Base-by-base conservation (phyloP, 768 basidiomycete genomes). In the Serpula lacrymans region DNA sequence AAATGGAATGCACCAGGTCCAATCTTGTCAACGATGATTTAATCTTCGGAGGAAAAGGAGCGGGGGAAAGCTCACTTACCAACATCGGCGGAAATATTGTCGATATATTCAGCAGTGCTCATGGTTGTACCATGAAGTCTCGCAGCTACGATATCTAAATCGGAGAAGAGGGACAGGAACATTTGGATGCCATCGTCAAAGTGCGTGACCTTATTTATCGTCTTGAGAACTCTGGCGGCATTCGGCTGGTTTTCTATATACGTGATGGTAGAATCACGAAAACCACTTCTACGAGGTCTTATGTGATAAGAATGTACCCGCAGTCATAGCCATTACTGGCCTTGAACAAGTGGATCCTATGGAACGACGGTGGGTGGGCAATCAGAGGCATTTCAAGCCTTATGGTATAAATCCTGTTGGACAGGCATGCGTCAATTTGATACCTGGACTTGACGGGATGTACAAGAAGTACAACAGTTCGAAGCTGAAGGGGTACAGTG, bases 161-260 rank as follows among this genome's bases (percentile, higher is more conserved):
- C 13, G 46, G 48, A 27, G 23, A 18, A 23, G 35, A 35, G 2
- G 49, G 41, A 37, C 45, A 49, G 6, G 51, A 52, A 9, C 54
- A 57, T 30, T 47, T 63, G 14, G 42, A 54, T 9, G 62, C 60
- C 6, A 45, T 64, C 37, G 56, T 48, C 37, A 55, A 49, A n/a
- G 54, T 61, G 4, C 55, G 51, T 34, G 31, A 42, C 9, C 67
- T 75, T 24, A 50, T 75, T 44, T 27, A 35, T 9, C 48, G 28
- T 6, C 55, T 74, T 8, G 22, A 43, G 21, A 34, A 28, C 2
- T 39, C 43, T 24, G 64, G 55, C 11, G 71, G 73, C 21, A 53
- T 75, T 24, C 65, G 58, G 11, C 59, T 74, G 4, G 41, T 73
- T 2, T 74, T 64, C 39, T 64, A 63, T 47, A 60, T 72, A 58